Conservation (phyloP, 2,329 filamentous ascomycete genomes). For the Curvularia verruculosa region DNA sequence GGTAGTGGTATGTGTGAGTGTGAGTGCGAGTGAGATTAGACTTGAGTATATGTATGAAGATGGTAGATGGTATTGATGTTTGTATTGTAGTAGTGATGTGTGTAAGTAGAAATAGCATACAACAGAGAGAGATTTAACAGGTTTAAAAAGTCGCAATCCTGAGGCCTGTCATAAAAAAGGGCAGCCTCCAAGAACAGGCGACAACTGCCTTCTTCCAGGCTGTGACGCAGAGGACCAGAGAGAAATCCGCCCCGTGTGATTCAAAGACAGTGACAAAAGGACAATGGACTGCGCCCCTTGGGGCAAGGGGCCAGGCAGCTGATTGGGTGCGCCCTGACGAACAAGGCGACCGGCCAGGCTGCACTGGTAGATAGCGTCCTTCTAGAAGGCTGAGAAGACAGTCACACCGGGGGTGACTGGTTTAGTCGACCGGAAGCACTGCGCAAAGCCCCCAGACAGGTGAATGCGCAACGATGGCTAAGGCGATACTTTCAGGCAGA, state of each 20-base stretch:
- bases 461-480: slow-evolving; percentile 28
- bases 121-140: slow-evolving; percentile 10
- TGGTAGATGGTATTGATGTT: slow-evolving; percentile 18
- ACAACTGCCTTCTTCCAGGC: slow-evolving; percentile 41
- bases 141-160: slow-evolving; percentile 28
- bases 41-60: slow-evolving; percentile 16
- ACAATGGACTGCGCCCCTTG: slow-evolving; percentile 34
- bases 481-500: slow-evolving; percentile 36
- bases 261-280: slow-evolving; percentile 19
- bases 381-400: slow-evolving; percentile 26
- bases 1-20: slow-evolving; percentile 6
- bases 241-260: slow-evolving; percentile 24
- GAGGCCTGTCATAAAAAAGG: slow-evolving; percentile 32
- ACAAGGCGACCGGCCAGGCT: slow-evolving; percentile 39
- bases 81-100: slow-evolving; percentile 14
- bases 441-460: slow-evolving; percentile 38
- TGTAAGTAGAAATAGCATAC: slow-evolving; percentile 15
- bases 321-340: slow-evolving; percentile 32
- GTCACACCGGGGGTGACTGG: slow-evolving; percentile 34
- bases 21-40: slow-evolving; percentile 18
- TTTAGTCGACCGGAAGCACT: slow-evolving; percentile 31
- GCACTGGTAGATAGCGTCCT: slow-evolving; percentile 35
- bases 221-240: slow-evolving; percentile 33
- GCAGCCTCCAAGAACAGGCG: slow-evolving; percentile 31
- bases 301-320: slow-evolving; percentile 14